Evolutionary conservation across 164 flowering plant species (phyloP).

Genomic region (Magnolia sinica): DNA sequence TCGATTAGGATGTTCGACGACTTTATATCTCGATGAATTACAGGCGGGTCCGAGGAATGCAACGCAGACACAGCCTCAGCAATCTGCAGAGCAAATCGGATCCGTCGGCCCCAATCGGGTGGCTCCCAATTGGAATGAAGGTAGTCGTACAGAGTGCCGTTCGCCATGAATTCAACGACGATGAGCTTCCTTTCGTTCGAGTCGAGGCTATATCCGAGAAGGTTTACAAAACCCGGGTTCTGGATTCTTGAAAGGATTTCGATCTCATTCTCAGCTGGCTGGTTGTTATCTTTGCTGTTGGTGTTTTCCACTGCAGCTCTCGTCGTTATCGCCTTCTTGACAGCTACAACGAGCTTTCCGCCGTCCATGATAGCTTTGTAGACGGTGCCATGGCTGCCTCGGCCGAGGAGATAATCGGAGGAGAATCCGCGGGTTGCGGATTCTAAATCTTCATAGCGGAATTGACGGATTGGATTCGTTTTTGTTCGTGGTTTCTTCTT

Average conservation of each 20-base stretch:
- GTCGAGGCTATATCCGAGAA: conserved; percentile 53
- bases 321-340: conserved; percentile 30
- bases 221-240: conserved; percentile 56
- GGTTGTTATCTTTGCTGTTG: neutral
- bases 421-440: conserved; percentile 69
- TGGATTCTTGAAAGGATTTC: conserved; percentile 61
- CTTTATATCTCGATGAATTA: conserved; percentile 88
- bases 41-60: conserved; percentile 72
- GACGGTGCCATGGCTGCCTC: conserved; percentile 85
- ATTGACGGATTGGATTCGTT: conserved; percentile 7
- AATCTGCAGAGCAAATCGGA: conserved; percentile 53
- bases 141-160: conserved; percentile 65
- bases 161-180: conserved; percentile 83
- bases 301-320: neutral
- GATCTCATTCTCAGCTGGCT: conserved; percentile 67
- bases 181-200: conserved; percentile 30
- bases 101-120: conserved; percentile 56
- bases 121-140: conserved; percentile 47
- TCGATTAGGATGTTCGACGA: conserved; percentile 80
- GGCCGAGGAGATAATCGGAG: conserved; percentile 56
- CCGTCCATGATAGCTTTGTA: conserved; percentile 59
- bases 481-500: neutral
- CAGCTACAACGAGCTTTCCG: conserved; percentile 58
- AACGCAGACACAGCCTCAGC: conserved; percentile 57
- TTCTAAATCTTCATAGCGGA: conserved; percentile 47